Percentiles rank a stretch among this genome's conserved stretches.
phyloP scores from a whole-genome alignment of 208 protist genomes.

The Leishmania mexicana region DNA sequence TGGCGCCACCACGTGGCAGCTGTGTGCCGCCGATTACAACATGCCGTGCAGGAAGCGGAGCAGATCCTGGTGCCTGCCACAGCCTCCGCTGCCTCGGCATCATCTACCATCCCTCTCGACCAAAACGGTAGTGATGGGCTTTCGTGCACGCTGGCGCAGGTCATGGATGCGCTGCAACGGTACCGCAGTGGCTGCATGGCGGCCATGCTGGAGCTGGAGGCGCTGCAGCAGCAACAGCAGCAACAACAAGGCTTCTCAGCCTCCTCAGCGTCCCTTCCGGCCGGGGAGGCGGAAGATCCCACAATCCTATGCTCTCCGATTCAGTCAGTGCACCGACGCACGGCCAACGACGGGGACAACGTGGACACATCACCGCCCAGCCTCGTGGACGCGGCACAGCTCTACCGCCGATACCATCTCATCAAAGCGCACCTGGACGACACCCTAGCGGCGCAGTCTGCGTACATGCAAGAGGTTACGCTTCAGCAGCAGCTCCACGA shows the following conservation, averaged over 20 bases:
- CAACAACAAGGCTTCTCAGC: background rate
- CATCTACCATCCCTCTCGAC: background rate
- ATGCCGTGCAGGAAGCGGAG: conserved; percentile 21
- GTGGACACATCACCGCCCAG: background rate
- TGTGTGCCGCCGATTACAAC: conserved; percentile 27
- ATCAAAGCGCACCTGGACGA: conserved; percentile 14
- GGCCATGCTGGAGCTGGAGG: conserved; percentile 22
- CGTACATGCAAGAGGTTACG: conserved; percentile 14
- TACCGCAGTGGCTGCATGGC: conserved; percentile 32
- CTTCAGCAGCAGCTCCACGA: conserved; percentile 21
- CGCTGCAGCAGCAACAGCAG: background rate
- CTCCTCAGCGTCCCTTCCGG: background rate
- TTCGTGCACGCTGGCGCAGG: conserved; percentile 7
- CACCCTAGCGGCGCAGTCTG: conserved; percentile 9
- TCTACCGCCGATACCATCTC: conserved; percentile 4
- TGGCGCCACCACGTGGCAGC: conserved; percentile 12
- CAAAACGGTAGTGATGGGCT: background rate
- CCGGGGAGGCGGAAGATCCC: background rate
- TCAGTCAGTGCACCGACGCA: background rate
- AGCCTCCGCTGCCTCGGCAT: background rate
- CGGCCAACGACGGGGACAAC: background rate
- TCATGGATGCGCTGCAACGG: conserved; percentile 23
- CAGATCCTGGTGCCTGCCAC: conserved; percentile 15
- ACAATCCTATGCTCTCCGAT: background rate
- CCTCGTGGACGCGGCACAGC: conserved; percentile 9